These are phyloP conservation scores for Chrysoporthe puriensis DNA, from an alignment of 2,329 filamentous ascomycete genomes.

Conservation along the genomic window DNA sequence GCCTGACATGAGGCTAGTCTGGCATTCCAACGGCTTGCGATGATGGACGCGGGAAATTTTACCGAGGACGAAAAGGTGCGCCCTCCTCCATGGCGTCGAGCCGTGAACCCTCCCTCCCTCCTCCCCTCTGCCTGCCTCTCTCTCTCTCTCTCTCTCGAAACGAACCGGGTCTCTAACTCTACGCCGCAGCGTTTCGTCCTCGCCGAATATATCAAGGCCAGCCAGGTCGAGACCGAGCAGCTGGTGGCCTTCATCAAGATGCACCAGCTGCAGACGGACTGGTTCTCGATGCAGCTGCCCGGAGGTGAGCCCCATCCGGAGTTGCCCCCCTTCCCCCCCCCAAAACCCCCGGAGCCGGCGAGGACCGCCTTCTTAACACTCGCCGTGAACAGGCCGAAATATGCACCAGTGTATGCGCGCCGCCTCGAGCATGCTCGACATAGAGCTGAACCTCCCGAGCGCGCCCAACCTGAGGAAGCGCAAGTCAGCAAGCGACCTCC, in stretches of 20 bases:
- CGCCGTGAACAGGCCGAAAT: conserved; percentile 38
- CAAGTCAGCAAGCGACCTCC: conserved; percentile 37
- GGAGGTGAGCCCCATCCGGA: conserved; percentile 34
- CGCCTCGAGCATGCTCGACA: conserved; percentile 38
- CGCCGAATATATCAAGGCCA: conserved; percentile 61
- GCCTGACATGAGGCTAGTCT: conserved; percentile 26
- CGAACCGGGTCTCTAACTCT: conserved; percentile 2
- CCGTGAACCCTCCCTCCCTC: conserved; percentile 18
- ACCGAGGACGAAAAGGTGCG: conserved; percentile 57
- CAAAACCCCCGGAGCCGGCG: not conserved
- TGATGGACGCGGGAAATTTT: conserved; percentile 48
- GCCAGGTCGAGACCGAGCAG: conserved; percentile 50
- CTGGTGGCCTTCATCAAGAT: conserved; percentile 52
- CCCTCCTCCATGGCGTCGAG: conserved; percentile 24
- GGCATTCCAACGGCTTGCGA: conserved; percentile 29
- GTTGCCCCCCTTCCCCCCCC: not conserved
- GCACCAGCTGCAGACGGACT: conserved; percentile 38
- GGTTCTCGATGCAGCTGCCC: conserved; percentile 42
- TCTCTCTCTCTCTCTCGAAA: not conserved
- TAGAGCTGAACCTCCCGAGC: conserved; percentile 34
- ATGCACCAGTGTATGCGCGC: conserved; percentile 41
- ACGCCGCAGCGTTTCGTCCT: conserved; percentile 58
- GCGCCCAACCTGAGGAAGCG: conserved; percentile 37
- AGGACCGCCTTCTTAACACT: conserved; percentile 27
- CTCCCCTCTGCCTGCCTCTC: not conserved